A percentile compares a stretch with the other conserved stretches of the same genome.
phyloP scores from a whole-genome alignment of 345 rosid genomes.

The Syzygium grande region DNA sequence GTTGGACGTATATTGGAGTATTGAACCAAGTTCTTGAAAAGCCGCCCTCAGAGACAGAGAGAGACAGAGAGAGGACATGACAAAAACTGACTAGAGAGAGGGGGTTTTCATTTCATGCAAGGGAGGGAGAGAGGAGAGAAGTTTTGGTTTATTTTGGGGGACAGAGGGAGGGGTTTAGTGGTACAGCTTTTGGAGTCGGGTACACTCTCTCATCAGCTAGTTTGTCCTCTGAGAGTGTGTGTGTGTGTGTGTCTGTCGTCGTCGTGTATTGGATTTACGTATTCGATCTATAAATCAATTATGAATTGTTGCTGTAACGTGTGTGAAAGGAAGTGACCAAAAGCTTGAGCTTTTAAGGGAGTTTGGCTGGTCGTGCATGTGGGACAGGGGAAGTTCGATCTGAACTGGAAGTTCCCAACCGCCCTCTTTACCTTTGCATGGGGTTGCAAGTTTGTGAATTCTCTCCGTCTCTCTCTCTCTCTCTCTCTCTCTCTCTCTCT shows the following conservation, averaged over 20 bases:
- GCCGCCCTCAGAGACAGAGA: background rate
- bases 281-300: background rate
- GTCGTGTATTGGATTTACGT: background rate
- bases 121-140: constrained; percentile 23
- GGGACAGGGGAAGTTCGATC: constrained; percentile 45
- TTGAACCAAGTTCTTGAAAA: background rate
- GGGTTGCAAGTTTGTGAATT: constrained; percentile 8
- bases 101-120: constrained; percentile 17
- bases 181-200: constrained; percentile 66
- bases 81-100: constrained; percentile 30
- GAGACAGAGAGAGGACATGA: constrained; percentile 25
- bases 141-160: constrained; percentile 48
- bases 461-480: background rate
- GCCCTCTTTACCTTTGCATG: constrained; percentile 27
- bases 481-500: background rate
- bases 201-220: constrained; percentile 41
- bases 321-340: background rate
- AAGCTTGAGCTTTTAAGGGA: background rate
- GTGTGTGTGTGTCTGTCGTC: background rate
- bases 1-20: background rate
- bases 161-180: constrained; percentile 13
- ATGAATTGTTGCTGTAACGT: background rate
- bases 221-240: constrained; percentile 42
- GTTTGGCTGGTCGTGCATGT: background rate
- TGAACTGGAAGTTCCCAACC: constrained; percentile 61